A percentile compares a stretch with the other conserved stretches of the same genome.
These are phyloP conservation scores for Excoecaria cochinchinensis DNA, from an alignment of 345 rosid species.

Conservation along the genomic window DNA sequence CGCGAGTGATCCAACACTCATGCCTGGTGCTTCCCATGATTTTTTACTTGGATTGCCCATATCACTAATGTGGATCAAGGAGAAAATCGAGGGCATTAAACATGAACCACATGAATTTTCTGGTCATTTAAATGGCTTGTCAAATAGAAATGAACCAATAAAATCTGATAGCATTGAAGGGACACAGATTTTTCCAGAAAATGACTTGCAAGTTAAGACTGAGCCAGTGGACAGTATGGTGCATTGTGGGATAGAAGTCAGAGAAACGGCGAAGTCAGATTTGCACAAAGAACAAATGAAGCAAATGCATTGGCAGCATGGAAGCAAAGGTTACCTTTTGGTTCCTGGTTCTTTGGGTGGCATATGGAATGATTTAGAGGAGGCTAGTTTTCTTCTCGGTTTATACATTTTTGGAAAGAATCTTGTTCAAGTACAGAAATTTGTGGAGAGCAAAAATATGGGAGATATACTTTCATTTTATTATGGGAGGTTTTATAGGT, in stretches of 20 bases:
- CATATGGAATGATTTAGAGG: constrained; percentile 48
- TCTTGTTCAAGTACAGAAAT: constrained; percentile 51
- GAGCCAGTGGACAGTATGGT: constrained; percentile 15
- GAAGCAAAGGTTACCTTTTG: constrained; percentile 14
- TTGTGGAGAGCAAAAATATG: constrained; percentile 55
- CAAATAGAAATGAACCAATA: constrained; percentile 9
- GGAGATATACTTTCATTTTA: constrained; percentile 65
- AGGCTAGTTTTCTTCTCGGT: constrained; percentile 60
- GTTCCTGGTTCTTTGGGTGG: constrained; percentile 53
- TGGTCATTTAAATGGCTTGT: constrained; percentile 12
- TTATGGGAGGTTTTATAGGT: constrained; percentile 62
- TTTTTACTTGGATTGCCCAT: constrained; percentile 48
- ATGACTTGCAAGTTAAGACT: constrained; percentile 18
- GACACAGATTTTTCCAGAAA: not conserved
- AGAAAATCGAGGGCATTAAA: constrained; percentile 21
- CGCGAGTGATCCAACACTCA: constrained; percentile 16
- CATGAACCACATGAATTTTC: constrained; percentile 23
- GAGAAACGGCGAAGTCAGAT: constrained; percentile 18
- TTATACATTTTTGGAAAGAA: constrained; percentile 70
- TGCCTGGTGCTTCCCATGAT: constrained; percentile 12
- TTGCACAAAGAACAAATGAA: constrained; percentile 16
- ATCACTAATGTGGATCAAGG: constrained; percentile 48
- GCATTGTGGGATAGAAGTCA: constrained; percentile 8
- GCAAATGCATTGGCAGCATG: constrained; percentile 21
- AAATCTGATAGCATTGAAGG: constrained; percentile 22